Base-by-base conservation (phyloP, 495 filamentous ascomycete species). In the Apodospora peruviana region DNA sequence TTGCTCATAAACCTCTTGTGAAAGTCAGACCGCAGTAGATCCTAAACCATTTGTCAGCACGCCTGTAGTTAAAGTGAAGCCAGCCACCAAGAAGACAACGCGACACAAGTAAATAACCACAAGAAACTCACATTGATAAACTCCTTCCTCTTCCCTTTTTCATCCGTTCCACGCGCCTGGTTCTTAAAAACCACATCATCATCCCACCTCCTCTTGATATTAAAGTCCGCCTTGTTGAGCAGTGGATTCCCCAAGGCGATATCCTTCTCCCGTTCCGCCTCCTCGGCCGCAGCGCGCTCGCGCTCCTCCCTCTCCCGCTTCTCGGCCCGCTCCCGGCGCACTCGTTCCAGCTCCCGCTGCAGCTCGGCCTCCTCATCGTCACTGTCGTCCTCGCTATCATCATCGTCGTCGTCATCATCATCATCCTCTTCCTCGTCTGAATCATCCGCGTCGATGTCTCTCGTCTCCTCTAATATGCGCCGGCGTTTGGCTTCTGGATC, bases 111-210 rank as follows among this genome's bases (percentile, higher is more conserved):
- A 27, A 24, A 5, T 24, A 32, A 25, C 20, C 7, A 11, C 21
- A 25, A 25, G 11, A 32, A 29, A 69, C 82, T 64, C 69, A 89
- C 85, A 60, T 98, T 98, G 62, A 98, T 88, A 75, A 97, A 98
- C 70, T 96, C 90, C 70, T 90, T 94, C 68, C 81, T 85, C 71
- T 91, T 90, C 40, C 78, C 75, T 70, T 86, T 89, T 47, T 95
- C 90, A 59, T 96, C 93, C 9, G 90, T 96, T 3, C 93, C 93
- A 39, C 94, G 80, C 25, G 91, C 93, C 68, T 97, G 93, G 67
- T 98, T 98, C 74, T 95, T 96, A 71, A 98, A 98, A 16, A 98
- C 90, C n/a, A 98, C 93, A 71, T 98, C 93, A 52, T 98, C 93
- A 56, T 98, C 93, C 93, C 93, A 98, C 60, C 90, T 80, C 58